A percentile compares a stretch with the other conserved stretches of the same genome.
These are phyloP conservation scores for Monosporascus sp. DNA, from an alignment of 2,329 filamentous ascomycete species.

Conservation along the genomic window DNA sequence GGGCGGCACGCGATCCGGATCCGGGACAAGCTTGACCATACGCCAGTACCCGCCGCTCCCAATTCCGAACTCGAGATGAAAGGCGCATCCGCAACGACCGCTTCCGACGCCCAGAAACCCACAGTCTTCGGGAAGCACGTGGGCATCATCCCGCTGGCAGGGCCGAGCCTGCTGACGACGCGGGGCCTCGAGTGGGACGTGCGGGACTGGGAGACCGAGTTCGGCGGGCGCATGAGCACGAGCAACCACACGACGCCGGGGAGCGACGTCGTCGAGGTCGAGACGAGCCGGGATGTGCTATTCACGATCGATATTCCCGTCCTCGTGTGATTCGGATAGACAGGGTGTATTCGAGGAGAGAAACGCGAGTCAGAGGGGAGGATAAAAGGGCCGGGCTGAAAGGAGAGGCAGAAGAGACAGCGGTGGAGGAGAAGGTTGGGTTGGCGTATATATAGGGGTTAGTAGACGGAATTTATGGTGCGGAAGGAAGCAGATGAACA, in stretches of 20 bases:
- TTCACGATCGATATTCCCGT: constrained; percentile 57
- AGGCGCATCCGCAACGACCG: not conserved
- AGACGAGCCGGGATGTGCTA: constrained; percentile 59
- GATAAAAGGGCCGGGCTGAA: too few species aligned
- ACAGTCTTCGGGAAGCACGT: constrained; percentile 69
- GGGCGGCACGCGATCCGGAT: constrained; percentile 66
- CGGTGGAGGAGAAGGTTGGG: too few species aligned
- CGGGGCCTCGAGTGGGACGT: constrained; percentile 90
- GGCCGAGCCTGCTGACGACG: constrained; percentile 73
- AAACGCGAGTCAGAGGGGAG: not conserved
- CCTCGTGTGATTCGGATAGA: too few species aligned
- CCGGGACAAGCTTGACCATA: constrained; percentile 37
- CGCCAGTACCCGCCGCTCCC: constrained; percentile 9
- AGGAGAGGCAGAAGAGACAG: too few species aligned
- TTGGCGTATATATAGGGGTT: too few species aligned
- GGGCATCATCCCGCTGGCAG: constrained; percentile 80
- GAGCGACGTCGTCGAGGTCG: constrained; percentile 56
- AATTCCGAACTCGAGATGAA: too few species aligned
- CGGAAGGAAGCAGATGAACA: too few species aligned
- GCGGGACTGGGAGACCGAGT: constrained; percentile 68
- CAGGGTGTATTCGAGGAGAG: too few species aligned
- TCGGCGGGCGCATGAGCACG: constrained; percentile 70
- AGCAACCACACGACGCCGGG: constrained; percentile 68
- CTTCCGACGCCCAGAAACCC: constrained; percentile 2
- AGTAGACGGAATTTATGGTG: too few species aligned